Evolutionary conservation across 139 green algal genomes (phyloP).

Genomic region (Coccomyxa sp.): DNA sequence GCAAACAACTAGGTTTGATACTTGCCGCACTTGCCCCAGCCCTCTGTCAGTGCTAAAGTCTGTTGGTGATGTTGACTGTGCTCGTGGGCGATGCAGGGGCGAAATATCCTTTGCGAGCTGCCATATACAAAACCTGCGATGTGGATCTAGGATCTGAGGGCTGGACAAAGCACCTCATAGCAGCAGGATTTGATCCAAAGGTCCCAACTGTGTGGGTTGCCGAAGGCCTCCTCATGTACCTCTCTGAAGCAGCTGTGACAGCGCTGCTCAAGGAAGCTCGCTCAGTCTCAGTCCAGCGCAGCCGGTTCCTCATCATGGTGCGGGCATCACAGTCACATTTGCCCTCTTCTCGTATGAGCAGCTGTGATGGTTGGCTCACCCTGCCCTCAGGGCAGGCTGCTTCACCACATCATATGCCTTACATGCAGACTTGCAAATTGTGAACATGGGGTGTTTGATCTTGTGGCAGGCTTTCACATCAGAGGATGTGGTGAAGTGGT

Average conservation of each 20-base stretch:
- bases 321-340: background rate
- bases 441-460: no score
- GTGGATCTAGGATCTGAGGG: background rate
- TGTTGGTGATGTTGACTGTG: background rate
- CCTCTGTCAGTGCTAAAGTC: background rate
- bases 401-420: no score
- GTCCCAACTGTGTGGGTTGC: background rate
- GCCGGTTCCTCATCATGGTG: background rate
- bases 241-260: background rate
- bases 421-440: no score
- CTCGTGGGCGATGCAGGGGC: background rate
- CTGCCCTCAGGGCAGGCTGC: no score
- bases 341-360: no score
- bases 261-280: background rate
- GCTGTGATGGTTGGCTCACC: no score
- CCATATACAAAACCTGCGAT: background rate
- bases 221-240: constrained; percentile 2
- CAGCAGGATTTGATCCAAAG: background rate
- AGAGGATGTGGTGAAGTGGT: background rate
- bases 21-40: background rate
- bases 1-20: background rate
- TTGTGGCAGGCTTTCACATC: background rate
- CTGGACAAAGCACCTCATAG: background rate
- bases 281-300: background rate
- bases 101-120: background rate